Conservation (phyloP, 345 rosid species). For the Acer negundo region DNA sequence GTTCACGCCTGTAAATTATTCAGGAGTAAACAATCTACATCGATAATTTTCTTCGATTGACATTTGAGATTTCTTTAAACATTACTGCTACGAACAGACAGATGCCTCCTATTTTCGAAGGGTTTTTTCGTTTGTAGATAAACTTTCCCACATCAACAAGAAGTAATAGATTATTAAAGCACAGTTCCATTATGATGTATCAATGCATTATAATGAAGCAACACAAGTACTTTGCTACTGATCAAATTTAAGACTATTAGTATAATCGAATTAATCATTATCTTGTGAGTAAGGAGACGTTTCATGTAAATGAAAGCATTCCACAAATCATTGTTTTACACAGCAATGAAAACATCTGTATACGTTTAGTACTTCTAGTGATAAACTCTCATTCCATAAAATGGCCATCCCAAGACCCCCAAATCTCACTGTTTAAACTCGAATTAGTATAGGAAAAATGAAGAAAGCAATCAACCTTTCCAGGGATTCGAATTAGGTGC, state of each 20-base stretch:
- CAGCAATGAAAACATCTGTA: neutral
- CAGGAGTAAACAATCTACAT: neutral
- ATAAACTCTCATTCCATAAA: neutral
- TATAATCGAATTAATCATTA: neutral
- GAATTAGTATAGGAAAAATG: too few species aligned
- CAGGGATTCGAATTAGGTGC: neutral
- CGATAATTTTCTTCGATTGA: neutral
- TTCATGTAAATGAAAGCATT: neutral
- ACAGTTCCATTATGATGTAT: neutral
- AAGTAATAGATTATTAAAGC: neutral
- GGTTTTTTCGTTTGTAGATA: too few species aligned
- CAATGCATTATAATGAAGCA: neutral
- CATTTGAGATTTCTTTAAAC: neutral
- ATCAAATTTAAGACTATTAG: too few species aligned
- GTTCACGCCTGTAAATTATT: conserved; percentile 57
- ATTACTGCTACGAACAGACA: neutral
- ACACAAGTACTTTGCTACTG: too few species aligned
- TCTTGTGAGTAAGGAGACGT: neutral
- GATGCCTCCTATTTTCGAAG: neutral
- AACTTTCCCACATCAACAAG: neutral
- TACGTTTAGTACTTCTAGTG: neutral
- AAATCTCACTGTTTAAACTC: neutral
- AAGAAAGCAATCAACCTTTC: neutral
- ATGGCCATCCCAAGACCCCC: neutral
- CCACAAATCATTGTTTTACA: neutral